Evolutionary conservation across 257 asterid species (phyloP), one percentile per base, ranked within the genome.

Genomic region (Avicennia marina): DNA sequence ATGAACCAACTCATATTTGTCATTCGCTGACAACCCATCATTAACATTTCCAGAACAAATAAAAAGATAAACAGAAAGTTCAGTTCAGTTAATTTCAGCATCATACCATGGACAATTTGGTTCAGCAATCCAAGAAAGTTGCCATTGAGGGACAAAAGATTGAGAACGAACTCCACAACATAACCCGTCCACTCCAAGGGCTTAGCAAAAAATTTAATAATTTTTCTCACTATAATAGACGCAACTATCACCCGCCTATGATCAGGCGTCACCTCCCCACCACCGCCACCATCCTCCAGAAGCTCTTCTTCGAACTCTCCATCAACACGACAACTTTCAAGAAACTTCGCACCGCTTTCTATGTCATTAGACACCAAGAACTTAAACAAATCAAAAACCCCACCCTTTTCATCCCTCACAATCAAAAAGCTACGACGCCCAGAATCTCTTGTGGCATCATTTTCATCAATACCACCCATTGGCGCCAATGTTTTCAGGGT

Each of bases 181-280:
- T 60, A 83, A 34, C 96, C 98, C 62, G 18, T 9, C 84, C 87
- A 79, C 43, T 83, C 86, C 95, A 91, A 65, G 18, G 96, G 97
- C 72, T 81, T 81, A 24, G 82, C 78, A 11, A 81, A 56, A 58
- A 77, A 19, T 74, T 76, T 72, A 2, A 91, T 68, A 42, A 88
- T 60, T 64, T 80, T 91, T 71, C 97, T 75, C 13, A 48, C 81
- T 8, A 88, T 19, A 45, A 88, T 67, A 4, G 97, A 88, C 11
- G 85, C 82, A 45, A 88, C 66, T 36, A 91, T 81, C 20, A 91
- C 89, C 98, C 95, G 88, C 70, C 85, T 72, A 13, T 78, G 94
- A 56, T 73, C 82, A 42, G 73, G 60, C 17, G 63, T 54, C 58
- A 31, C 71, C 34, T n/a, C 72, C 1, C 15, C 76, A 18, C 38